phyloP scores from a whole-genome alignment of 31 red algal genomes.

The Endocladia muricata region DNA sequence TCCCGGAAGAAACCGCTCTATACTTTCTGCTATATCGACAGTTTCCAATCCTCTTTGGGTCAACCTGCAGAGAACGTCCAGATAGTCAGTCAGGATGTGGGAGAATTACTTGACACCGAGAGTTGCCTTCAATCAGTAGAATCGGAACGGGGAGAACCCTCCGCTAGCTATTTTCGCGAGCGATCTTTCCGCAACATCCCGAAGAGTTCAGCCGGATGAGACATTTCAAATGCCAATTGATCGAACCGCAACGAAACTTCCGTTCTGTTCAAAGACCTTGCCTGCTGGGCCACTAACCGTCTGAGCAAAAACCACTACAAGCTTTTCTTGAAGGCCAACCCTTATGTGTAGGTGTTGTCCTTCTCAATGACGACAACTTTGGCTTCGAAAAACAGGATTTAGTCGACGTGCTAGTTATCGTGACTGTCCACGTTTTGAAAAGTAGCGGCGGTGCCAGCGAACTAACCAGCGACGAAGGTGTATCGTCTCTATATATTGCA shows the following conservation, averaged over 20 bases:
- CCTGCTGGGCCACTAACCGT: neutral
- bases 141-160: neutral
- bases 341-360: neutral
- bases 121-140: neutral
- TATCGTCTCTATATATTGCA: neutral
- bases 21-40: constrained; percentile 11
- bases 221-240: neutral
- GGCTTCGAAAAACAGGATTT: neutral
- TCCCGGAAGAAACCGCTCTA: constrained; percentile 12
- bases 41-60: neutral
- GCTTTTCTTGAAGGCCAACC: neutral
- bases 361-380: neutral
- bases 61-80: neutral
- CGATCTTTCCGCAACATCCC: neutral
- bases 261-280: neutral
- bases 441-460: neutral
- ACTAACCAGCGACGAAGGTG: neutral
- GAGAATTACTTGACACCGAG: neutral
- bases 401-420: neutral
- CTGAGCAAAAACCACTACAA: neutral
- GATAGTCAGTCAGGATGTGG: constrained; percentile 12
- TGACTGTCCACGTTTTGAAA: neutral
- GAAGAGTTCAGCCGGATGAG: neutral
- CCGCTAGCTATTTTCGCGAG: neutral
- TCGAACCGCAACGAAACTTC: neutral